Evolutionary conservation across 2,329 filamentous ascomycete genomes (phyloP).

Genomic region (Scorias spongiosa): DNA sequence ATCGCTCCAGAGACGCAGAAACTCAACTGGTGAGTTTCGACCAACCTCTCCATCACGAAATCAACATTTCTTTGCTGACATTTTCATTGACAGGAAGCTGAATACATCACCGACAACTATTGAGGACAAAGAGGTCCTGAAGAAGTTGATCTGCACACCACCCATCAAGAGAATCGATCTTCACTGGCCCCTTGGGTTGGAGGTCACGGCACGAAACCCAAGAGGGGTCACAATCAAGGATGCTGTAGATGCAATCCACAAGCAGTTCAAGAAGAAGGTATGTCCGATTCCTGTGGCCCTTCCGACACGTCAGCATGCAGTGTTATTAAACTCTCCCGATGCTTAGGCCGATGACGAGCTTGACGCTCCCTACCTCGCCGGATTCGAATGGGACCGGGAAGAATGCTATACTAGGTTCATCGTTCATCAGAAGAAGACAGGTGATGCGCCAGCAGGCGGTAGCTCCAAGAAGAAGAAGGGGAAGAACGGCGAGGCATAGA

Average conservation of each 20-base stretch:
- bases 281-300: constrained; percentile 15
- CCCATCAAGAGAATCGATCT: constrained; percentile 90
- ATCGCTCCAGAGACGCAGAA: constrained; percentile 73
- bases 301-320: not conserved
- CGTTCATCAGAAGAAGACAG: constrained; percentile 68
- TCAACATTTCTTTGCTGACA: constrained; percentile 3
- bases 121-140: constrained; percentile 73
- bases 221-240: constrained; percentile 97
- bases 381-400: constrained; percentile 93
- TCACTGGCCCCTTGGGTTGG: constrained; percentile 73
- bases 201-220: constrained; percentile 78
- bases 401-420: constrained; percentile 78
- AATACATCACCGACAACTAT: constrained; percentile 67
- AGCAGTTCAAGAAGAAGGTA: constrained; percentile 93
- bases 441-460: constrained; percentile 33
- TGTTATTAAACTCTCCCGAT: not conserved
- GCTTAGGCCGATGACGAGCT: constrained; percentile 77
- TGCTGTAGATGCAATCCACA: constrained; percentile 86
- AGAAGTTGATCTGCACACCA: constrained; percentile 64
- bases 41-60: not conserved
- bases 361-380: constrained; percentile 70
- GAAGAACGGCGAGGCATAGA: constrained; percentile 16
- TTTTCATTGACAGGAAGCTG: constrained; percentile 55
- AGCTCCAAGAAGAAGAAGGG: constrained; percentile 50
- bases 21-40: constrained; percentile 60